A percentile compares a stretch with the other conserved stretches of the same genome.
Conservation (phyloP, 495 filamentous ascomycete genomes). For the Xylaria venustula region DNA sequence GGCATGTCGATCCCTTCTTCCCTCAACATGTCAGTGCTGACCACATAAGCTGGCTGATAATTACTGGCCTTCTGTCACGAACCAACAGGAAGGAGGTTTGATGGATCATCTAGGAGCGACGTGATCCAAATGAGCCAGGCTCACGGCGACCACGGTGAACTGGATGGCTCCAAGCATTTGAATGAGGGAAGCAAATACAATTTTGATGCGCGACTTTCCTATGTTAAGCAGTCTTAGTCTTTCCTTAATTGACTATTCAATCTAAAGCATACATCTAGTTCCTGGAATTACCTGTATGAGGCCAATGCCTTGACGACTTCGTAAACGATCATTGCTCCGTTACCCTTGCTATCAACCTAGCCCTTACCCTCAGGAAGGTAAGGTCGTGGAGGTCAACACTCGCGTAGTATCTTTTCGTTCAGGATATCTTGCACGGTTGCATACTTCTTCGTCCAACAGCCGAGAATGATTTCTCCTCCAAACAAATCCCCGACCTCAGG, state of each 20-base stretch:
- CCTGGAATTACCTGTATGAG: neutral
- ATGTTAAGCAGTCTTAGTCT: neutral
- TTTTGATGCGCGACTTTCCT: too few species aligned
- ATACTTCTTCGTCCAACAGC: slow-evolving; percentile 7
- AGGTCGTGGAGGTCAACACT: too few species aligned
- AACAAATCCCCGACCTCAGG: slow-evolving; percentile 5
- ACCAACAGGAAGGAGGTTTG: neutral
- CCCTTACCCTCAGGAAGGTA: too few species aligned
- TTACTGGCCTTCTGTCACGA: neutral
- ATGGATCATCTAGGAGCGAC: neutral
- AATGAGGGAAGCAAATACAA: too few species aligned
- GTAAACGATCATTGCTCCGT: too few species aligned
- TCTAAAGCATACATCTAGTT: neutral
- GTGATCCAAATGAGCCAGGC: neutral
- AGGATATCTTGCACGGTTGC: neutral
- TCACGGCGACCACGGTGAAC: too few species aligned
- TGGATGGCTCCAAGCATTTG: too few species aligned
- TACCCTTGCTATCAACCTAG: too few species aligned
- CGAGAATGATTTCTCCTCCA: slow-evolving; percentile 7
- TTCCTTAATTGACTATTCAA: neutral
- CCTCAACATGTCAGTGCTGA: neutral
- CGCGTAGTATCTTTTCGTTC: neutral
- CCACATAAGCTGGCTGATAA: neutral
- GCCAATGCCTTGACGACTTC: too few species aligned
- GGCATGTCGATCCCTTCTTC: neutral